Evolutionary conservation across 495 filamentous ascomycete genomes (phyloP), one percentile per base, ranked within the genome.

Genomic region (Choiromyces venosus): DNA sequence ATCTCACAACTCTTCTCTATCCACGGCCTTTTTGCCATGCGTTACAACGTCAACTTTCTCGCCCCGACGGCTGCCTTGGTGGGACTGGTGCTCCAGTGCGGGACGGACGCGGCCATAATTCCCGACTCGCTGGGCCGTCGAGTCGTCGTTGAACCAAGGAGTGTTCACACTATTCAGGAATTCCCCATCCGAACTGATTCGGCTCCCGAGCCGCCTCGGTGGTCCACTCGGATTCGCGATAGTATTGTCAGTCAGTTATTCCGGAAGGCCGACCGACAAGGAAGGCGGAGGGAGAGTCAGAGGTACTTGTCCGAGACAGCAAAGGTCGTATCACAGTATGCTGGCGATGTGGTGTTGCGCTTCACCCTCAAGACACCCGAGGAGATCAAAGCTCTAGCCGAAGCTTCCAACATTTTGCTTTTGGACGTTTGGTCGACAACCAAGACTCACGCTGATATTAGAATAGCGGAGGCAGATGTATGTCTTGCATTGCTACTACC

Each of bases 341-440:
- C 88, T 65, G 87, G 89, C 64, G 91, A 97, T 81, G 85, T 97
- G 21, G 94, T 99, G 19, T 84, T 97, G 46, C 89, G 95, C 21
- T 97, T 97, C 86, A 92, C 91, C 79, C 83, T 97, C 72, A 89
- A 86, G 71, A 88, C 87, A 65, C 78, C 85, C 16, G 86, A 89
- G 37, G 92, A 99, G 76, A 91, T 92, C 69, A 83, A 84, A 65
- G 89, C 90, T 3, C 84, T 99, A 72, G 87, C 90, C 16, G 86
- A 90, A 71, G 95, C 93, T 21, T 84, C 90, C 12, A 87, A 91
- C 65, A 88, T 90, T 52, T 86, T 97, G 39, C 88, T 93, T 74
- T 83, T 98, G 10, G 95, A 99, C 81, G 88, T 97, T 4, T 99
- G 95, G 95, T 90, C 90, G 25, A 93, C 92, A 68, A 92, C 89